phyloP scores from a whole-genome alignment of 805 yeast species.

The Schizosaccharomyces japonicus region DNA sequence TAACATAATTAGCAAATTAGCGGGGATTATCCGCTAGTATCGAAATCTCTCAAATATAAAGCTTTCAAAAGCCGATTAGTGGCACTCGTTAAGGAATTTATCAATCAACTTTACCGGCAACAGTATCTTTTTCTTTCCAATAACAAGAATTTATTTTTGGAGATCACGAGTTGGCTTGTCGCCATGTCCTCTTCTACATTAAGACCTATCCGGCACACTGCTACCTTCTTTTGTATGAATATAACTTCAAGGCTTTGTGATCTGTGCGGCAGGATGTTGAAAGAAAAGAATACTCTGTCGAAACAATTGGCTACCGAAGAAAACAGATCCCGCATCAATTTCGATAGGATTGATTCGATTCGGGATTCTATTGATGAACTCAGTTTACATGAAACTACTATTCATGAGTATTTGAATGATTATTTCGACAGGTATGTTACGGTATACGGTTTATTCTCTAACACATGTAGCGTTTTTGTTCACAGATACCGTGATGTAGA shows the following conservation, averaged over 20 bases:
- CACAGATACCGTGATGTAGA: constrained; percentile 68
- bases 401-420: constrained; percentile 37
- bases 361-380: constrained; percentile 26
- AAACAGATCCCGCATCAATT: constrained; percentile 14
- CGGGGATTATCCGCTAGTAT: constrained; percentile 51
- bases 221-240: constrained; percentile 34
- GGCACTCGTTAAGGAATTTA: constrained; percentile 30
- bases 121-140: constrained; percentile 35
- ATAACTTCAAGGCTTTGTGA: constrained; percentile 40
- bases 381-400: constrained; percentile 26
- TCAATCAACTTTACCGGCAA: constrained; percentile 31
- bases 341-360: constrained; percentile 15
- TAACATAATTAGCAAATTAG: constrained; percentile 17
- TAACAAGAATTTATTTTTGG: constrained; percentile 22
- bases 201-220: constrained; percentile 44
- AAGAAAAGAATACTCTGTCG: constrained; percentile 19
- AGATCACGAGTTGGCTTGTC: constrained; percentile 49
- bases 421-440: background rate
- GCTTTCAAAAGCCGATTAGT: constrained; percentile 31
- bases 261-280: constrained; percentile 19
- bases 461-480: constrained; percentile 40
- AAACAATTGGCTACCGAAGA: constrained; percentile 19
- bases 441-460: constrained; percentile 8
- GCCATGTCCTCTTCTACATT: constrained; percentile 45
- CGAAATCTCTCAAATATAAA: constrained; percentile 25